Base-by-base conservation (phyloP, 2,329 filamentous ascomycete genomes). In the Scleromitrula shiraiana region DNA sequence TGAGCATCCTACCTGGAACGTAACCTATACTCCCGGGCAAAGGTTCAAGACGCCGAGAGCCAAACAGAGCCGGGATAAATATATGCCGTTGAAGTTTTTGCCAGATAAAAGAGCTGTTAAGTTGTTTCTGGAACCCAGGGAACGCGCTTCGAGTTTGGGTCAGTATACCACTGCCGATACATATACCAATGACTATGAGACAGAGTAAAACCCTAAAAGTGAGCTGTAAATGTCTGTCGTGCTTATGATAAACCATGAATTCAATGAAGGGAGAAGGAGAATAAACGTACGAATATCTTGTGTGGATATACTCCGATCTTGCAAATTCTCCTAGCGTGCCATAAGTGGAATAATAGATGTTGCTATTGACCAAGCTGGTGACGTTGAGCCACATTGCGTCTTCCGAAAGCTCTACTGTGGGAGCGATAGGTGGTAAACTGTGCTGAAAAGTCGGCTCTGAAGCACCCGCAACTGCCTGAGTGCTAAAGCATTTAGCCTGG, bases 31-130 rank as follows among this genome's bases (percentile, higher is more conserved):
- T 27, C 2, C 23, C 43, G 15, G 43, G 33, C 6, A 46, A 12
- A 30, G 33, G 19, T 8, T 39, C 23, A 17, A 46, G 43, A 29
- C 35, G 23, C 9, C 22, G 43, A 29, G 33, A 37, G 7, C 33
- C 33, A 15, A 46, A 23, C 19, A 46, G 43, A 29, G 43, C 22
- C n/a, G 43, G 35, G 15, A 46, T 20, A 26, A 32, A 39, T 17
- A 39, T 23, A 10, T 23, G 5, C 17, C 19, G 26, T 38, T 46
- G 43, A 10, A 46, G 43, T 4, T 46, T 46, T 3, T 33, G 6
- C 43, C 41, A 44, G 29, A 44, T n/a, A 44, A 17, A 4, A 8
- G 41, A 35, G 8, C 14, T 35, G 30, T 23, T 20, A 8, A 44
- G 27, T 9, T 6, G 12, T 44, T 44, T 44, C 17, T 46, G 35